These are phyloP conservation scores for Vaccinium corymbosum DNA, from an alignment of 148 eudicot species.

Conservation along the genomic window DNA sequence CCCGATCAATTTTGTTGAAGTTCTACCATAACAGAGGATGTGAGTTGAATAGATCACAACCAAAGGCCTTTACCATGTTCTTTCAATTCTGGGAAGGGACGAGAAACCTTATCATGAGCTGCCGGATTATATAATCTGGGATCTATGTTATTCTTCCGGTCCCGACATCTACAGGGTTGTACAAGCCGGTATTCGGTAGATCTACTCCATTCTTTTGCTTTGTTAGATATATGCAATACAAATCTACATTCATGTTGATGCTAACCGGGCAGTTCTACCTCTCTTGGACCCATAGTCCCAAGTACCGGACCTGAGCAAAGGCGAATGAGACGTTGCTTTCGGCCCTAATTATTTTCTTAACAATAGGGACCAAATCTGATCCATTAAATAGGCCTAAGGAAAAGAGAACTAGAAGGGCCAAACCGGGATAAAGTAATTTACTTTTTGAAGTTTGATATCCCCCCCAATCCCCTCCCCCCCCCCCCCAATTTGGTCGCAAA, in stretches of 20 bases:
- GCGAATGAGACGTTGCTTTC: background rate
- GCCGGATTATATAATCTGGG: background rate
- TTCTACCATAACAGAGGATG: background rate
- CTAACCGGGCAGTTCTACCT: no score
- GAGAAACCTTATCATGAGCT: background rate
- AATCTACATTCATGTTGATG: no score
- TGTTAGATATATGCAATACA: background rate
- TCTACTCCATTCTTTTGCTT: background rate
- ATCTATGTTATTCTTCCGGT: background rate
- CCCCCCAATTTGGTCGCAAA: background rate
- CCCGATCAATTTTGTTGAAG: background rate
- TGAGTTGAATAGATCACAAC: background rate
- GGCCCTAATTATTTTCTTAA: background rate
- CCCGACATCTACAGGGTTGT: background rate
- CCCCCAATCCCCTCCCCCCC: no score
- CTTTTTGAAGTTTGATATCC: background rate
- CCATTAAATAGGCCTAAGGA: background rate
- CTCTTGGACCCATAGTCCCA: no score
- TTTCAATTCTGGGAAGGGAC: no score
- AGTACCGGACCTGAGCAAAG: background rate
- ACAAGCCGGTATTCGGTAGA: background rate
- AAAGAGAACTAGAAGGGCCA: background rate
- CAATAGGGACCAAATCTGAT: no score
- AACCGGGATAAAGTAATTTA: background rate
- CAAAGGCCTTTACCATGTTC: background rate